Evolutionary conservation across 2,329 filamentous ascomycete species (phyloP).

Genomic region (Aspergillus glaucus): DNA sequence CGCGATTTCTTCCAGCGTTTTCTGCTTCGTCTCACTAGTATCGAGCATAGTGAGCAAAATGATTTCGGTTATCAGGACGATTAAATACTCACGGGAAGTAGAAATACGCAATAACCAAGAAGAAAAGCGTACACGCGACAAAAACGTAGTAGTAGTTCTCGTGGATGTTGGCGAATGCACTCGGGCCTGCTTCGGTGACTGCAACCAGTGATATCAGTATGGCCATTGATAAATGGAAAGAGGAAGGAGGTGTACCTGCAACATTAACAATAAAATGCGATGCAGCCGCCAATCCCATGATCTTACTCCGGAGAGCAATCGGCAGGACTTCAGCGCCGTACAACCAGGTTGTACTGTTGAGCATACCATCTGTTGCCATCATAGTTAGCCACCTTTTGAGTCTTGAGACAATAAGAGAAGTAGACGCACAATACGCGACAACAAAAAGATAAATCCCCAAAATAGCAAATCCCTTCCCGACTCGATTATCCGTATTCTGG

Average conservation of each 20-base stretch:
- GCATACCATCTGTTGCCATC: conserved; percentile 39
- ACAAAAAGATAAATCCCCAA: conserved; percentile 56
- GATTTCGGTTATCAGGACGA: no score
- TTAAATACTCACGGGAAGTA: conserved; percentile 45
- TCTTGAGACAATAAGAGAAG: background rate
- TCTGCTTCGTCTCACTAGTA: conserved; percentile 42
- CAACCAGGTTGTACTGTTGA: conserved; percentile 51
- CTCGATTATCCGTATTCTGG: conserved; percentile 48
- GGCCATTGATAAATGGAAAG: background rate
- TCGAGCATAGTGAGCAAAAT: background rate
- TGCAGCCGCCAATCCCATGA: conserved; percentile 51
- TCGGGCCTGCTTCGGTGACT: conserved; percentile 51
- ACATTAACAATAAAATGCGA: conserved; percentile 53
- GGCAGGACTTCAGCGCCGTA: conserved; percentile 53
- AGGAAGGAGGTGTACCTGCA: conserved; percentile 25
- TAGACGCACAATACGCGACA: conserved; percentile 22
- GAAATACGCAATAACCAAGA: conserved; percentile 47
- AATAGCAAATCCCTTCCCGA: conserved; percentile 56
- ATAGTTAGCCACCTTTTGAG: conserved; percentile 3
- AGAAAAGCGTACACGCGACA: conserved; percentile 48
- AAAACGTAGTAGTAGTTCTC: conserved; percentile 59
- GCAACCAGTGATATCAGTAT: background rate
- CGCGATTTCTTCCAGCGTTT: conserved; percentile 46
- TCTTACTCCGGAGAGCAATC: conserved; percentile 47
- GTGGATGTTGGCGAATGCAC: conserved; percentile 51